Evolutionary conservation across 768 basidiomycete genomes (phyloP), one percentile per base, ranked within the genome.

Genomic region (Gymnopilus dilepis): DNA sequence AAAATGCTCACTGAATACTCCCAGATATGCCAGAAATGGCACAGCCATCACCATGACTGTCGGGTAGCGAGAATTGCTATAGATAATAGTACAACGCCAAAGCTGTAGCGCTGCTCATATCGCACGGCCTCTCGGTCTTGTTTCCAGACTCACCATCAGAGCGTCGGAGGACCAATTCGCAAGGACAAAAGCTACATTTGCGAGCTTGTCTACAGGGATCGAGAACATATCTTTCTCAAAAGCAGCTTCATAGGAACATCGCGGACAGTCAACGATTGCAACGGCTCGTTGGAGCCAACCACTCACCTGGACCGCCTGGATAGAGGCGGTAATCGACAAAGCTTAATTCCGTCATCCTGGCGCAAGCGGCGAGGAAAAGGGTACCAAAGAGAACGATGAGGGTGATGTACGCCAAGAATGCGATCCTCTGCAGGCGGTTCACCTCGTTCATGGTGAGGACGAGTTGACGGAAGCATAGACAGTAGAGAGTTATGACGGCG

Each of bases 131-230:
- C n/a, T n/a, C n/a, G n/a, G n/a, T n/a, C n/a, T n/a, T n/a, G n/a
- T n/a, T n/a, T n/a, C n/a, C n/a, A n/a, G n/a, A n/a, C n/a, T n/a
- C 48, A 63, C 62, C 11, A 63, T 41, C 8, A 63, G 45, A 17
- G 24, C 56, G 22, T 63, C 62, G 1, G 61, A 55, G 52, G 58
- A 51, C 61, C 61, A 62, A n/a, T 50, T 57, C 2, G 38, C 40
- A 52, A 62, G 47, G 26, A 62, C 56, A 43, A 47, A 58, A 3
- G 28, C 17, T 9, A 62, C 61, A 43, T 57, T 62, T 19, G 40
- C 61, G 6, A 62, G 37, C 26, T 62, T 48, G 26, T 62, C 48
- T 19, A 33, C 26, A 28, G 58, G 62, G 22, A 63, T 59, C 3
- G 58, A 58, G 31, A 63, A 59, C 43, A 37, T 42, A n/a, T 45